These are phyloP conservation scores for Mucor circinelloides DNA, from an alignment of 371 early-diverging fungal species.

Conservation along the genomic window DNA sequence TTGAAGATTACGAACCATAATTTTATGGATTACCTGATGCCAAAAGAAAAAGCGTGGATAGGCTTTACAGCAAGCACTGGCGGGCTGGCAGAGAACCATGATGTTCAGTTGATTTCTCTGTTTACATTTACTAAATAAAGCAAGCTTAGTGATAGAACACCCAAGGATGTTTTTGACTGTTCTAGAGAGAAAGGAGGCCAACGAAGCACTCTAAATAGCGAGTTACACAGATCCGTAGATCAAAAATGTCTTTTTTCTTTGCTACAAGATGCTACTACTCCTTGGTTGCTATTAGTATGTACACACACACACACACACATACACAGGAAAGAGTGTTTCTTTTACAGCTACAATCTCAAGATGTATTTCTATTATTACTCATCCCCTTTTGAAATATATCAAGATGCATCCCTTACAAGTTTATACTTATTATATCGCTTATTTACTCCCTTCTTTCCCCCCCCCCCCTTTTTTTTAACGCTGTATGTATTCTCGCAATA, in stretches of 20 bases:
- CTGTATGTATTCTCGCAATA: background rate
- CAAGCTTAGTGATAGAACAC: background rate
- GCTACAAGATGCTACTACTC: background rate
- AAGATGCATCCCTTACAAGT: constrained; percentile 13
- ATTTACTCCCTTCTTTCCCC: constrained; percentile 5
- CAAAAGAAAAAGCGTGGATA: constrained; percentile 27
- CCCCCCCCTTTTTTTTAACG: background rate
- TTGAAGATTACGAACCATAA: constrained; percentile 17
- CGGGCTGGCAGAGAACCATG: constrained; percentile 51
- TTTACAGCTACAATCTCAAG: background rate
- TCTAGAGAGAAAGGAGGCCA: background rate
- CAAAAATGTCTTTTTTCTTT: background rate
- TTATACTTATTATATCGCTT: background rate
- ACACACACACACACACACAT: too few species aligned
- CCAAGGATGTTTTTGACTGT: background rate
- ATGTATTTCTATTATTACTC: background rate
- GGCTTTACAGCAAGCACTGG: constrained; percentile 64
- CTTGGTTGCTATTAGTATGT: constrained; percentile 8
- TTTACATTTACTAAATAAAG: background rate
- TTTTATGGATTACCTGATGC: constrained; percentile 19
- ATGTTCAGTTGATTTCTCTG: constrained; percentile 27
- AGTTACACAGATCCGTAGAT: background rate
- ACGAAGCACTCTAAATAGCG: background rate
- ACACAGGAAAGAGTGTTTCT: too few species aligned
- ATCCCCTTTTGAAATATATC: background rate